Evolutionary conservation across 2,329 filamentous ascomycete species (phyloP), one percentile per base, ranked within the genome.

Genomic region (Xylariaceae sp.): DNA sequence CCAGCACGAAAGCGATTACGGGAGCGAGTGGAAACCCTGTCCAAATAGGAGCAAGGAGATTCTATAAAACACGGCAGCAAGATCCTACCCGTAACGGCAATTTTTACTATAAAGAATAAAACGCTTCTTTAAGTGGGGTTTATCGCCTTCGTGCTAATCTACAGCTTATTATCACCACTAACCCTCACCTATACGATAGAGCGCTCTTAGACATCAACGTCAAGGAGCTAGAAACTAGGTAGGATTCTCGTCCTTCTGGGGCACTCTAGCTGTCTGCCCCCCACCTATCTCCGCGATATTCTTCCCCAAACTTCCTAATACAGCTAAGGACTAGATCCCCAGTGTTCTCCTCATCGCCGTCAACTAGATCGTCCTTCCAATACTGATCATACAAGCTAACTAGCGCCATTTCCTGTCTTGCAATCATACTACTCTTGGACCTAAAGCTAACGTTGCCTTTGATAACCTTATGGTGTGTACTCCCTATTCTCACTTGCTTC

Each of bases 201-300:
- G 29, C 16, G n/a, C 19, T 36, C 29, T 2, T 53, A 39, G 49
- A 53, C 49, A 9, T 24, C 49, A n/a, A 44, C 36, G 49, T 53
- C 49, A 3, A 37, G 17, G 21, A 39, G 39, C 19, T 39, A 53
- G 31, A 53, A 53, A 19, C 21, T n/a, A n/a, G n/a, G n/a, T 46
- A 9, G 49, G 39, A 39, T 44, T 53, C 21, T 33, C 31, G 17
- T 53, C 45, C 12, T 26, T 53, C 19, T 44, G 49, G 49, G 21
- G 49, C 3, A 4, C 21, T 9, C n/a, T 53, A 9, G 21, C 29
- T 23, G 11, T 53, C n/a, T 37, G 17, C 9, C 11, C n/a, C n/a
- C n/a, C n/a, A n/a, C n/a, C n/a, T n/a, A n/a, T n/a, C n/a, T n/a
- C n/a, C n/a, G n/a, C n/a, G n/a, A n/a, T n/a, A n/a, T n/a, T n/a